Base-by-base conservation (phyloP, 2,329 filamentous ascomycete species). In the Neospermospora avenae region DNA sequence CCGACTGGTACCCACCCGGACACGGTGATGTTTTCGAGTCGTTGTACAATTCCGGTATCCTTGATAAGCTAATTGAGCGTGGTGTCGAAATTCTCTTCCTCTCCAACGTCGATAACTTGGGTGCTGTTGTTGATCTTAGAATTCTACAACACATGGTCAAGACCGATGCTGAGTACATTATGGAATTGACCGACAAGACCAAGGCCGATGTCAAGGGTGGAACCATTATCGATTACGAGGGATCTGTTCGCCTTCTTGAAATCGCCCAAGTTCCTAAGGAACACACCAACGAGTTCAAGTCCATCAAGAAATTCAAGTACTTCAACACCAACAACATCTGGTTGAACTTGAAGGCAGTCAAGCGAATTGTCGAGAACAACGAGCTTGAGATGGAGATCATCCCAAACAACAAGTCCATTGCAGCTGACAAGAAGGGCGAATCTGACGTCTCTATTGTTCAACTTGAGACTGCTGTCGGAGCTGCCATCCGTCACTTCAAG, bases 251-350 rank as follows among this genome's bases (percentile, higher is more conserved):
- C 74, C 89, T 99, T 68, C 89, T 99, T 56, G 95, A 99, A 82
- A 97, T 99, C 72, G 95, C 95, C 14, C 95, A 99, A 83, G 95
- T 99, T 37, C 95, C 95, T 79, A 99, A 98, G 87, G 91, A 99
- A 83, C 95, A 99, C 80, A 91, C 95, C 77, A 98, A 99, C 81
- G 95, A 99, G 82, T 99, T 99, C 91, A 99, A 99, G 88, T 97
- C 93, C 52, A 99, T 99, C 84, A 99, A 99, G 89, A 99, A 99
- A 85, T 99, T 99, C 89, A 97, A 96, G 85, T 99, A 99, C 87
- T 99, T 99, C 89, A 99, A 99, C 87, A 99, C 95, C 79, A 99
- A 99, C 90, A 99, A 99, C 86, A 97, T 99, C 80, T 99, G 95
- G 95, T 90, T 99, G 84, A 96, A 96, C 81, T 84, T 97, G 71